Evolutionary conservation across 805 yeast species (phyloP).

Genomic region (Vanderwaltozyma tropicalis): DNA sequence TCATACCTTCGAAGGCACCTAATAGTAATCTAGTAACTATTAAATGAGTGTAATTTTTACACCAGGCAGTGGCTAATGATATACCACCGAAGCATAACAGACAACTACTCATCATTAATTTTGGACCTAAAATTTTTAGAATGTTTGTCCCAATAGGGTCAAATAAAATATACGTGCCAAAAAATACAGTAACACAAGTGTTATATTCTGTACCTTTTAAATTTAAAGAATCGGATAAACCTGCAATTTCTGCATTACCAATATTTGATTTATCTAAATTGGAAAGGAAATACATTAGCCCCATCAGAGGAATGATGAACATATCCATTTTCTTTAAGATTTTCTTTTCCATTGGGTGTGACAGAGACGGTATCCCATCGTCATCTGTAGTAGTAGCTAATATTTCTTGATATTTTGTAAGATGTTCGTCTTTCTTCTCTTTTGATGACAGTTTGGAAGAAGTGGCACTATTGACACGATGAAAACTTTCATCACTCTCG

Average conservation of each 20-base stretch:
- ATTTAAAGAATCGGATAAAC: constrained; percentile 34
- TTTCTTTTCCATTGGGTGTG: constrained; percentile 25
- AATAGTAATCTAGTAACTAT: constrained; percentile 39
- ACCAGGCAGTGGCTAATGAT: constrained; percentile 35
- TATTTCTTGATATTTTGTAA: constrained; percentile 11
- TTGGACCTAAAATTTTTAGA: constrained; percentile 31
- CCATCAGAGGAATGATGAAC: constrained; percentile 34
- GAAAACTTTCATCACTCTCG: background rate
- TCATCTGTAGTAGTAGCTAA: constrained; percentile 20
- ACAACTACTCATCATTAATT: constrained; percentile 27
- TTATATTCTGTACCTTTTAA: constrained; percentile 33
- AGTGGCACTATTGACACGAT: background rate
- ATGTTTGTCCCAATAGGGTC: constrained; percentile 32
- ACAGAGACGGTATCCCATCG: constrained; percentile 18
- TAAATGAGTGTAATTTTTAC: constrained; percentile 32
- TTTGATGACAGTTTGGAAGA: background rate
- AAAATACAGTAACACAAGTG: constrained; percentile 36
- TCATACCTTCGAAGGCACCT: constrained; percentile 44
- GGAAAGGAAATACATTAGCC: constrained; percentile 36
- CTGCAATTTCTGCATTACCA: constrained; percentile 50
- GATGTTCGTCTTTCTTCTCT: constrained; percentile 1
- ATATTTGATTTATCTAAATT: constrained; percentile 46
- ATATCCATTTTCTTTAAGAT: constrained; percentile 35
- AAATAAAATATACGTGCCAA: constrained; percentile 35
- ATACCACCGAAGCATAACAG: constrained; percentile 32